Conservation (phyloP, 768 basidiomycete genomes). For the Boletus rubroflammeus region DNA sequence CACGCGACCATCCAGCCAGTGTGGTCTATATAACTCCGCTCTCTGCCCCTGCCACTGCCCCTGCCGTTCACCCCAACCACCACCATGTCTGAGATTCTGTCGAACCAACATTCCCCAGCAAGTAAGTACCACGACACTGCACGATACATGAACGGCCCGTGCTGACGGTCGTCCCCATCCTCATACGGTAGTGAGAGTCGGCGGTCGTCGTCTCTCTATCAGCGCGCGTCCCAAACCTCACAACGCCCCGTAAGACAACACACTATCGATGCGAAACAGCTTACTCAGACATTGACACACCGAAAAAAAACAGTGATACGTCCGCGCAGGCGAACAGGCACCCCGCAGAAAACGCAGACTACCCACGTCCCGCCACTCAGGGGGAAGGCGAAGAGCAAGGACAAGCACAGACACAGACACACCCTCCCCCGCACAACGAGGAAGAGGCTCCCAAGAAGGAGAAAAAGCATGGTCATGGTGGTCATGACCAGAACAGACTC, state of each 20-base stretch:
- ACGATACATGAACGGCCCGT: not conserved
- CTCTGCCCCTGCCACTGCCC: not conserved
- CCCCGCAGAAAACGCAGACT: conserved; percentile 36
- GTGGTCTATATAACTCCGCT: conserved; percentile 13
- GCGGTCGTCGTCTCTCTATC: conserved; percentile 49
- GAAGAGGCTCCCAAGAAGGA: conserved; percentile 49
- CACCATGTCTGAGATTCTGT: conserved; percentile 30
- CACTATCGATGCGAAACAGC: too few relatives aligned
- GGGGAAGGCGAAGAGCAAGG: conserved; percentile 32
- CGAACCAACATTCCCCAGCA: conserved; percentile 45
- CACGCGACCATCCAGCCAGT: conserved; percentile 2
- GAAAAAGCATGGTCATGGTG: conserved; percentile 39
- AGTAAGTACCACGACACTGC: conserved; percentile 32
- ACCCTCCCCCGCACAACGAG: conserved; percentile 40
- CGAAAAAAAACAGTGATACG: not conserved
- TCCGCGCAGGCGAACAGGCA: conserved; percentile 7
- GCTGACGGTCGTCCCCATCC: not conserved
- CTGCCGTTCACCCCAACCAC: conserved; percentile 3
- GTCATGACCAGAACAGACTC: conserved; percentile 43
- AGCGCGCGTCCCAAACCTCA: conserved; percentile 39
- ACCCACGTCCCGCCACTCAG: conserved; percentile 51
- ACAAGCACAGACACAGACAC: conserved; percentile 2
- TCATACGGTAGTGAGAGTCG: conserved; percentile 37
- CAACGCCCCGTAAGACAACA: conserved; percentile 27
- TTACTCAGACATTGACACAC: not conserved